phyloP scores from a whole-genome alignment of 192 early-diverging fungal genomes.

The Podila epicladia region DNA sequence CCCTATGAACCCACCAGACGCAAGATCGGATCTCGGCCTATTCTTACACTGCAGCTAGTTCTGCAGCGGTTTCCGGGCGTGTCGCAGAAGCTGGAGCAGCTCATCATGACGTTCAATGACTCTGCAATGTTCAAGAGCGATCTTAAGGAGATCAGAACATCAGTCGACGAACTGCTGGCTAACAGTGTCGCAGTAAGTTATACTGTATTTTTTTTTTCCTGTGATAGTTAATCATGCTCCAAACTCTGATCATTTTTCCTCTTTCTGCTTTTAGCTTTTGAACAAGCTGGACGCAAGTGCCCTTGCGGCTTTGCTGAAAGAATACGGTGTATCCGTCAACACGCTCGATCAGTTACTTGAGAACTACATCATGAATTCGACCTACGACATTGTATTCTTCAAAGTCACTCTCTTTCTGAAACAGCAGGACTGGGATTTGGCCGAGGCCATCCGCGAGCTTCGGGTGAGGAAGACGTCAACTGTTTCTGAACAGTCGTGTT shows the following conservation, averaged over 20 bases:
- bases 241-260: neutral
- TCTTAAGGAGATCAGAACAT: constrained; percentile 30
- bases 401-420: constrained; percentile 56
- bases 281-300: constrained; percentile 30
- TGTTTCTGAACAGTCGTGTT: neutral
- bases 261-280: constrained; percentile 16
- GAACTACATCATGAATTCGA: constrained; percentile 64
- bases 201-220: no score
- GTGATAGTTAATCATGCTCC: neutral
- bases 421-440: constrained; percentile 43
- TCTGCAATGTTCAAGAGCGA: constrained; percentile 19
- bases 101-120: constrained; percentile 46
- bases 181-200: constrained; percentile 33
- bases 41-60: constrained; percentile 22
- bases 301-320: constrained; percentile 17
- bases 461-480: constrained; percentile 9
- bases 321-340: constrained; percentile 15
- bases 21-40: constrained; percentile 5
- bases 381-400: constrained; percentile 63
- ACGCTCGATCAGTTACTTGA: constrained; percentile 48
- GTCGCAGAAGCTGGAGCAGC: constrained; percentile 30
- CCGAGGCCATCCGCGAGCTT: constrained; percentile 48
- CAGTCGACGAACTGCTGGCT: constrained; percentile 17
- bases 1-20: constrained; percentile 8
- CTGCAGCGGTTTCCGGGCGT: constrained; percentile 38